Evolutionary conservation across 148 eudicot genomes (phyloP), one percentile per base, ranked within the genome.

Genomic region (Tetragonia tetragonoides): DNA sequence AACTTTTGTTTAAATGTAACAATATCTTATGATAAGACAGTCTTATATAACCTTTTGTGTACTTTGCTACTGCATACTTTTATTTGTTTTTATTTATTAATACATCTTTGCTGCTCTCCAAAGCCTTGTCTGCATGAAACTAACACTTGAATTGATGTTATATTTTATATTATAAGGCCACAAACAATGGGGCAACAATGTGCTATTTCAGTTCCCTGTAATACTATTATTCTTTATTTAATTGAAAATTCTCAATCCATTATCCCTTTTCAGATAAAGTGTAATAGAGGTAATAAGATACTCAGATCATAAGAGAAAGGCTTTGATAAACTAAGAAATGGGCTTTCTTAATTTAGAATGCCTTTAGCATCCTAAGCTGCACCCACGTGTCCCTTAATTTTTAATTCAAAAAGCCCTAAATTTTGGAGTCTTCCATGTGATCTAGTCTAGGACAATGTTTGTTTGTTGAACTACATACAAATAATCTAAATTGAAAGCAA

Each of bases 361-460:
- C 62, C 20, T 66, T 75, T 78, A 78, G 69, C 68, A 71, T 78
- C 75, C 75, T 60, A 71, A 78, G 75, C 70, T 78, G 4, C 10
- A 37, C 63, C 75, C 80, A 78, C 75, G 75, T 78, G 80, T 69
- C 68, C 46, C 12, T 70, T 10, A 28, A 23, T 24, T 78, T 61
- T 78, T 60, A 18, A 24, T 9, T 41, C 49, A 16, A 7, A 70
- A 12, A 5, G 39, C 64, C 44, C 66, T 81, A n/a, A 75, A 75
- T 68, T 37, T 75, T 75, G 40, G 71, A 69, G 75, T 51, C 79
- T 70, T 70, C 76, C 79, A 81, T 81, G 79, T 81, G 79, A 75
- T 70, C 40, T 18, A 68, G 20, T 53, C 28, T 21, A 46, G 17
- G 39, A 57, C 74, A 56, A 77, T 57, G 74, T 68, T 56, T 38